Conservation (phyloP, 129 eudicot species). For the Pittosporum tobira region DNA sequence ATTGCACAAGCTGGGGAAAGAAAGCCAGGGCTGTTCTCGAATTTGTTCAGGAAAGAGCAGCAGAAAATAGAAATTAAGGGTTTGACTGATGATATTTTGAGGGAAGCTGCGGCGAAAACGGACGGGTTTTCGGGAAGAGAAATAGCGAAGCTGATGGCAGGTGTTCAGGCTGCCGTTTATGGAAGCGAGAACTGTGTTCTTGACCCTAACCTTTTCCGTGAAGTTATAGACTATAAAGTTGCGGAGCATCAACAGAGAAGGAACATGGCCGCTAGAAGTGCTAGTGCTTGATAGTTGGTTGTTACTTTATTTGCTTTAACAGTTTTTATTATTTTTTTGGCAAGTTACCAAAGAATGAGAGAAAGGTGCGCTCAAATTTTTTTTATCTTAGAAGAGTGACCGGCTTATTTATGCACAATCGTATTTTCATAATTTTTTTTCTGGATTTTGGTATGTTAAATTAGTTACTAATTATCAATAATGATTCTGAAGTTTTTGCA, state of each 20-base stretch:
- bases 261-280: conserved; percentile 33
- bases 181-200: conserved; percentile 86
- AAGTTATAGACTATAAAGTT: conserved; percentile 88
- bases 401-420: neutral
- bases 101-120: conserved; percentile 83
- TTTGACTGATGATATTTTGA: conserved; percentile 51
- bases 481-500: neutral
- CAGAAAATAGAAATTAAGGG: conserved; percentile 80
- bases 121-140: conserved; percentile 96
- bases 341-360: neutral
- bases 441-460: neutral
- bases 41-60: conserved; percentile 56
- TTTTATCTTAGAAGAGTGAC: neutral
- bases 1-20: conserved; percentile 81
- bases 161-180: conserved; percentile 97
- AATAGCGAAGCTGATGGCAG: conserved; percentile 91
- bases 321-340: neutral
- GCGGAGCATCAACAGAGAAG: conserved; percentile 97
- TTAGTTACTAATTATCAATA: neutral
- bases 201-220: conserved; percentile 63
- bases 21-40: conserved; percentile 55
- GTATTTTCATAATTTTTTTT: neutral
- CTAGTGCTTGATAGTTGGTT: neutral
- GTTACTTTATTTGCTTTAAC: neutral
- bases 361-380: neutral